phyloP scores from a whole-genome alignment of 805 yeast genomes.

The Hanseniaspora jakobsenii region DNA sequence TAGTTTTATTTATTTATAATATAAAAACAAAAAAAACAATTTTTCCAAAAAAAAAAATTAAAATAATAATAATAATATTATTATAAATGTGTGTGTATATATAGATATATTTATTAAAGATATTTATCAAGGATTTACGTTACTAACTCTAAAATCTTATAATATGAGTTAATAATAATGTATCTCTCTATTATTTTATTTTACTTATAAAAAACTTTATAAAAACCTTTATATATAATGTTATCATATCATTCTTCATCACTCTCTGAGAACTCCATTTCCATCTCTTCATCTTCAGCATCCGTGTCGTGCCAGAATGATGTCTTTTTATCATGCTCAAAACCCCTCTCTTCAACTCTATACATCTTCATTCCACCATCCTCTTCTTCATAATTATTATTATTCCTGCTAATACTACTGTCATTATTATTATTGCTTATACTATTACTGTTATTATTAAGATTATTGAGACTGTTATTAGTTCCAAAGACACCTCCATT shows the following conservation, averaged over 20 bases:
- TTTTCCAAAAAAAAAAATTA: no score
- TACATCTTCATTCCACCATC: not conserved
- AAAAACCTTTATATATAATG: no score
- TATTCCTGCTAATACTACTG: not conserved
- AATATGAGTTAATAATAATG: no score
- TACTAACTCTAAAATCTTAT: no score
- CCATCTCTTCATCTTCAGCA: constrained; percentile 13
- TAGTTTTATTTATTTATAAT: no score
- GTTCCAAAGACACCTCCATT: not conserved
- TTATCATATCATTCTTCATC: constrained; percentile 4
- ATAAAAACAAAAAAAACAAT: no score
- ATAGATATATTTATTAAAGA: no score
- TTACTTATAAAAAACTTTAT: no score
- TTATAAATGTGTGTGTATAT: not conserved
- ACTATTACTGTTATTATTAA: not conserved
- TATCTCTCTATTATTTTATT: not conserved
- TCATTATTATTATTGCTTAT: not conserved
- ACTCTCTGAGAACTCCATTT: constrained; percentile 14
- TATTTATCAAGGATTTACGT: no score
- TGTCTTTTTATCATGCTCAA: constrained; percentile 6
- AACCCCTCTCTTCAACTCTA: not conserved
- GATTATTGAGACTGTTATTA: not conserved
- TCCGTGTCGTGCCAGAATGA: constrained; percentile 15
- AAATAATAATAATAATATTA: no score
- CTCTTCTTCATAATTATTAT: not conserved